Base-by-base conservation (phyloP, 176 grass and related monocot species). In the Eragrostis curvula region DNA sequence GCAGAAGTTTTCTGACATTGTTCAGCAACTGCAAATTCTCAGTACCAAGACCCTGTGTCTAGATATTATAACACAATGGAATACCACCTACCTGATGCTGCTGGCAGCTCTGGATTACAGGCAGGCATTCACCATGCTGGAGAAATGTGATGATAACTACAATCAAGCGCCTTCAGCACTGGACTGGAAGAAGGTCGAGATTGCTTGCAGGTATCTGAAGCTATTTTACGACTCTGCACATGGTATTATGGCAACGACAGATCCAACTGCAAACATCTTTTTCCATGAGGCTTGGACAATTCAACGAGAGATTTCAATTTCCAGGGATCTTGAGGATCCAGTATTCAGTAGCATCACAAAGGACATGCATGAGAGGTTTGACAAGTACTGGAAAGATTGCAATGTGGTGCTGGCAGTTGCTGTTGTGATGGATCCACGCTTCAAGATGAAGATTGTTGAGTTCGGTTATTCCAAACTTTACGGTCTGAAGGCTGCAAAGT, bases 301-400 rank as follows among this genome's bases (percentile, higher is more conserved):
- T 71, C 79, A 86, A 42, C 74, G 73, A 23, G 90, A 88, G 66
- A 52, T 88, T 39, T 68, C 48, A n/a, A 73, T 36, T 44, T 42
- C 59, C 47, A 67, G 65, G 47, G 70, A 56, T 27, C 39, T 29
- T 39, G 59, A 65, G 72, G 90, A 92, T 77, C 51, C 46, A 12
- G 25, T 86, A 12, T 46, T 85, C 21, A 79, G 83, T 67, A 53
- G n/a, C 43, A 89, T 92, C 18, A 61, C 68, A 13, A 86, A 67
- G 28, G 83, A 77, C 43, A 80, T 83, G 60, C 60, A 83, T 21
- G 73, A 88, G 41, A 92, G 51, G 42, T 88, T 88, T 64, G 86
- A 83, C 39, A 86, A 83, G 49, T 88, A 86, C n/a, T 88, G 90
- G 90, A 88, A 73, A 71, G 86, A 92, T 61, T 92, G 90, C 71